A percentile compares a stretch with the other conserved stretches of the same genome.
Evolutionary conservation across 495 filamentous ascomycete species (phyloP).

Genomic region (Daldinia caldariorum): DNA sequence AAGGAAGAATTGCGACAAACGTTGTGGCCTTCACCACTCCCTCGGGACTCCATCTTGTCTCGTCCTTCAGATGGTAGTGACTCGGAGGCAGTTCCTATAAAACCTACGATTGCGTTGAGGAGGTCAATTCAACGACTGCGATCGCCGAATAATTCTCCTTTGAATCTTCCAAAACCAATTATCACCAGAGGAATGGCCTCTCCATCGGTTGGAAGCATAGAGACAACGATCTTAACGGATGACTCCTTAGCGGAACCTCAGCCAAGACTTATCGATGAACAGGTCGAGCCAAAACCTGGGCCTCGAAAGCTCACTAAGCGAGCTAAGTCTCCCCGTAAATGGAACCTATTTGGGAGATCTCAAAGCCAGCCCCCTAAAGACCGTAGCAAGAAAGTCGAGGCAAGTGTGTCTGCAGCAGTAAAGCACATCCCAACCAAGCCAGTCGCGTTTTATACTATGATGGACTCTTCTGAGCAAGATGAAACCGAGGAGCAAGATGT

Average conservation of each 20-base stretch:
- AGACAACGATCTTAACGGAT: slow-evolving; percentile 63
- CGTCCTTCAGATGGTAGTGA: slow-evolving; percentile 64
- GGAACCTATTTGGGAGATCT: slow-evolving; percentile 85
- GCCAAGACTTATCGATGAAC: slow-evolving; percentile 33
- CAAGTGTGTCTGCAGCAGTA: slow-evolving; percentile 56
- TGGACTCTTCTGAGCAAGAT: slow-evolving; percentile 77
- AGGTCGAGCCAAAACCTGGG: slow-evolving; percentile 26
- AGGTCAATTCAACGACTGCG: slow-evolving; percentile 62
- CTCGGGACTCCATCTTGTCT: slow-evolving; percentile 46
- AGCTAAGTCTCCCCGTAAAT: slow-evolving; percentile 70
- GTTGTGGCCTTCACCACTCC: slow-evolving; percentile 63
- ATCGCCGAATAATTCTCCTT: slow-evolving; percentile 49
- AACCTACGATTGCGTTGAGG: slow-evolving; percentile 61
- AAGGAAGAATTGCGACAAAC: slow-evolving; percentile 53
- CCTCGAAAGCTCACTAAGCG: slow-evolving; percentile 67
- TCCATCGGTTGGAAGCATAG: slow-evolving; percentile 60
- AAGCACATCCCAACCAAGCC: slow-evolving; percentile 55
- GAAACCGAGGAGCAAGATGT: slow-evolving; percentile 68
- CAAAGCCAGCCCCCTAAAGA: slow-evolving; percentile 62
- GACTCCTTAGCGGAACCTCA: slow-evolving; percentile 54
- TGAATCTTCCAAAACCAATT: slow-evolving; percentile 57
- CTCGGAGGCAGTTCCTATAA: slow-evolving; percentile 53
- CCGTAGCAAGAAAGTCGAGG: slow-evolving; percentile 51
- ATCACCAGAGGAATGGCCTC: slow-evolving; percentile 52
- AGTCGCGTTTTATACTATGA: slow-evolving; percentile 81